Evolutionary conservation across 73 alveolate genomes (phyloP).

Genomic region (Uronychia setigera): DNA sequence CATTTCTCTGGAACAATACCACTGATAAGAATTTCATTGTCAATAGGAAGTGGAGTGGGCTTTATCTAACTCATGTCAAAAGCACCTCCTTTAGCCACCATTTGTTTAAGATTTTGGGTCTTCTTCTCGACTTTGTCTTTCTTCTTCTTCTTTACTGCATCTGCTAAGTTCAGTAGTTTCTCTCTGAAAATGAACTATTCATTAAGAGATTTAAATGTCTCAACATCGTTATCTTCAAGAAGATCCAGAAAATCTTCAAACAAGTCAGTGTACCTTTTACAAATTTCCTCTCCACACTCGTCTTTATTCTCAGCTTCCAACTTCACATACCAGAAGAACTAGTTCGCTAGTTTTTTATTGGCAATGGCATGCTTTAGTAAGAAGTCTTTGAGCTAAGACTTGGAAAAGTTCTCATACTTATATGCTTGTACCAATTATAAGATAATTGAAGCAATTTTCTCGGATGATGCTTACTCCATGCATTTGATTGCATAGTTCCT

Average conservation of each 20-base stretch:
- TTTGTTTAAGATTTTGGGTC: conserved; percentile 34
- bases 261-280: conserved; percentile 53
- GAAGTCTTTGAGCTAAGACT: conserved; percentile 79
- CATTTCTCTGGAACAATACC: conserved; percentile 80
- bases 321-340: conserved; percentile 92
- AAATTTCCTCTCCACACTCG: conserved; percentile 65
- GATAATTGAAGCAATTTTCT: conserved; percentile 84
- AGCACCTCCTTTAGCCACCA: conserved; percentile 45
- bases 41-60: conserved; percentile 65
- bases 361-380: conserved; percentile 77
- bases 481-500: conserved; percentile 90
- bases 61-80: conserved; percentile 60
- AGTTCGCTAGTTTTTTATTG: conserved; percentile 87
- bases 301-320: conserved; percentile 78
- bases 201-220: conserved; percentile 54
- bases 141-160: conserved; percentile 75
- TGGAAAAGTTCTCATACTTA: conserved; percentile 89
- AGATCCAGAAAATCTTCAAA: conserved; percentile 52
- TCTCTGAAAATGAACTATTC: conserved; percentile 54
- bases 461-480: conserved; percentile 68
- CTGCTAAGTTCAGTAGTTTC: conserved; percentile 57
- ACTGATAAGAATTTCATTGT: conserved; percentile 67
- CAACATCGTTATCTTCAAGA: conserved; percentile 63
- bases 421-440: conserved; percentile 95
- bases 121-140: conserved; percentile 54